Base-by-base conservation (phyloP, 768 basidiomycete species). In the Lactarius evosmus region DNA sequence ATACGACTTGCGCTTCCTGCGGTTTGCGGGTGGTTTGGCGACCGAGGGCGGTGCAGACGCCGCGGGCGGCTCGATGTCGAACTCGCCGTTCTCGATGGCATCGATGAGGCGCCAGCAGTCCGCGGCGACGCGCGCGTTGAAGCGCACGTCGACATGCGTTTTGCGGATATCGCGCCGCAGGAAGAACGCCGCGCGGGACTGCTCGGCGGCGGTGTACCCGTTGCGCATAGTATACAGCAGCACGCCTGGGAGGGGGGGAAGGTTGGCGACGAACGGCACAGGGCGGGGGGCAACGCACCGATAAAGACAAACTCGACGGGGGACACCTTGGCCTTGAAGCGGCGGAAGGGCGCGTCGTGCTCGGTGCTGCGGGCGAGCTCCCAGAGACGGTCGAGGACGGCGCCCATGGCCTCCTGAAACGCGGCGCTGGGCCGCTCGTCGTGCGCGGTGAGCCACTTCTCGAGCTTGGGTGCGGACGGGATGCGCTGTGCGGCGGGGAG, bases 251-350 rank as follows among this genome's bases (percentile, higher is more conserved):
- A n/a, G n/a, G n/a, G n/a, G n/a, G n/a, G n/a, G n/a, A n/a, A n/a
- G n/a, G n/a, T n/a, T n/a, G n/a, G n/a, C n/a, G n/a, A n/a, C n/a
- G n/a, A n/a, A n/a, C 16, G 3, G 27, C n/a, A n/a, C n/a, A n/a
- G 38, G 9, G 16, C 7, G 25, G 8, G 17, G 22, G 17, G n/a
- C 1, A 6, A 74, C 80, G 65, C 70, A 92, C 92, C 89, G 49
- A 91, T 85, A 72, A 87, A 93, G 41, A 92, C 83, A 71, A 93
- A 89, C 70, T 91, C 88, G 11, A 87, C 83, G 1, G 89, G 89
- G 0, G 88, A 82, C 32, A 91, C 79, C 61, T 83, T 81, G 57
- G 76, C 75, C n/a, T 87, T 80, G 2, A 78, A 84, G 14, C 70
- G 58, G 17, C 65, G 61, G 19, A 57, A 56, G 1, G 55, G 58